A percentile compares a stretch with the other conserved stretches of the same genome.
phyloP scores from a whole-genome alignment of 176 grass and related monocot genomes.

The Puya raimondii region DNA sequence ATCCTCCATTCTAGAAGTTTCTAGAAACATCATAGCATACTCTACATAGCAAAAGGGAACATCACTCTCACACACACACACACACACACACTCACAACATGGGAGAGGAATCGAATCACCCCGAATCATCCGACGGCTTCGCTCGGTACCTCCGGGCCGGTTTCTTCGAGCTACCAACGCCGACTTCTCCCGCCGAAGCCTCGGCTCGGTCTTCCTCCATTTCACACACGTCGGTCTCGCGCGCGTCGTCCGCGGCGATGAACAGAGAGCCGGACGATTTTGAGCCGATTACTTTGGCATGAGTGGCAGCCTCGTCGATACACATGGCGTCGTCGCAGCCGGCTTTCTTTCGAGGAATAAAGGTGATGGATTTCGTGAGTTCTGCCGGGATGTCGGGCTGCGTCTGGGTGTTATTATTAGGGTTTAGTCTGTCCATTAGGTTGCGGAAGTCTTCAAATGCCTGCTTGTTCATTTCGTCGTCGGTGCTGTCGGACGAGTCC shows the following conservation, averaged over 20 bases:
- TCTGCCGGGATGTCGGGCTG: slow-evolving; percentile 38
- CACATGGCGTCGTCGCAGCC: slow-evolving; percentile 42
- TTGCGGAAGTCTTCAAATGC: slow-evolving; percentile 66
- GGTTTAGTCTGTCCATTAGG: slow-evolving; percentile 47
- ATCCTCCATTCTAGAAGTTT: too few species aligned
- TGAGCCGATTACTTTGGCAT: slow-evolving; percentile 1
- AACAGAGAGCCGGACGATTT: background rate
- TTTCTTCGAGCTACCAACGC: background rate
- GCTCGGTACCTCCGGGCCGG: slow-evolving; percentile 4
- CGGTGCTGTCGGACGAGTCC: slow-evolving; percentile 31
- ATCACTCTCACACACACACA: too few species aligned
- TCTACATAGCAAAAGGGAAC: too few species aligned
- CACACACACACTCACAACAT: too few species aligned
- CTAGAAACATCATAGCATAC: too few species aligned
- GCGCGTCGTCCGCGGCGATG: background rate
- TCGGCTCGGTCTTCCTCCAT: slow-evolving; percentile 18
- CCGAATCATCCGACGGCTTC: slow-evolving; percentile 5
- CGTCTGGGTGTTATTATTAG: background rate
- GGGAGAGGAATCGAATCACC: background rate
- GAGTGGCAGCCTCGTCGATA: slow-evolving; percentile 39
- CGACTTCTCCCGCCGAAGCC: background rate
- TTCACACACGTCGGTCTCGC: background rate
- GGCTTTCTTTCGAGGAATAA: slow-evolving; percentile 70
- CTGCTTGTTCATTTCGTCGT: slow-evolving; percentile 52
- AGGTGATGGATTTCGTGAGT: slow-evolving; percentile 50